These are phyloP conservation scores for Hysterangium stoloniferum DNA, from an alignment of 768 basidiomycete genomes.

Conservation along the genomic window DNA sequence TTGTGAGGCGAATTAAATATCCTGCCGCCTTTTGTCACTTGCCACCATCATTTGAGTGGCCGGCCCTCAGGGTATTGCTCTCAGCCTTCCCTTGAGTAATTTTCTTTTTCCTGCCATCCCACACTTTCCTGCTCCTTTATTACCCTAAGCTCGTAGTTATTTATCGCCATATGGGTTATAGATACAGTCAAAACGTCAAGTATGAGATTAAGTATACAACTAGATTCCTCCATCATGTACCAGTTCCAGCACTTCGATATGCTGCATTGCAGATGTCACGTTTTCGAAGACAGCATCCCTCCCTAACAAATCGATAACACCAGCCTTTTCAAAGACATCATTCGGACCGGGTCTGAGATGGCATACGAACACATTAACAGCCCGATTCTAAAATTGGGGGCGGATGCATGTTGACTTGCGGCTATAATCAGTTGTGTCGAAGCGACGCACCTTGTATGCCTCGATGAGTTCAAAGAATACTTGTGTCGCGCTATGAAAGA, in stretches of 20 bases:
- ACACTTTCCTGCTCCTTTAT: too few relatives aligned
- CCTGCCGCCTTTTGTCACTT: too few relatives aligned
- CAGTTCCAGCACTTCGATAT: slow-evolving; percentile 22
- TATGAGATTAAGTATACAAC: neutral
- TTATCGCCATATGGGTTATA: too few relatives aligned
- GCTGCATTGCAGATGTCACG: slow-evolving; percentile 34
- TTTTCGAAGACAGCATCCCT: slow-evolving; percentile 37
- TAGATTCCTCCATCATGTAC: neutral
- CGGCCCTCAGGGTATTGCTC: too few relatives aligned
- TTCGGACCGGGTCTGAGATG: slow-evolving; percentile 36
- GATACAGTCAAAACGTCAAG: neutral
- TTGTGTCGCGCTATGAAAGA: slow-evolving; percentile 58
- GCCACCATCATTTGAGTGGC: too few relatives aligned
- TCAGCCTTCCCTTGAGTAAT: too few relatives aligned
- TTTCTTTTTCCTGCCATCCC: too few relatives aligned
- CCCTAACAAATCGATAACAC: slow-evolving; percentile 43
- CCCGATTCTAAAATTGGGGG: slow-evolving; percentile 36
- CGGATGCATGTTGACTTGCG: too few relatives aligned
- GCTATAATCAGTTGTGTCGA: too few relatives aligned
- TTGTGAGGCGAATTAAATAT: too few relatives aligned
- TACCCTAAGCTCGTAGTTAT: too few relatives aligned
- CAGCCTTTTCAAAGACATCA: slow-evolving; percentile 41
- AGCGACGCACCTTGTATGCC: slow-evolving; percentile 55
- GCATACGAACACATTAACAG: slow-evolving; percentile 44
- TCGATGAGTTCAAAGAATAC: slow-evolving; percentile 73